Evolutionary conservation across 441 rosid species (phyloP).

Genomic region (Jatropha multifida): DNA sequence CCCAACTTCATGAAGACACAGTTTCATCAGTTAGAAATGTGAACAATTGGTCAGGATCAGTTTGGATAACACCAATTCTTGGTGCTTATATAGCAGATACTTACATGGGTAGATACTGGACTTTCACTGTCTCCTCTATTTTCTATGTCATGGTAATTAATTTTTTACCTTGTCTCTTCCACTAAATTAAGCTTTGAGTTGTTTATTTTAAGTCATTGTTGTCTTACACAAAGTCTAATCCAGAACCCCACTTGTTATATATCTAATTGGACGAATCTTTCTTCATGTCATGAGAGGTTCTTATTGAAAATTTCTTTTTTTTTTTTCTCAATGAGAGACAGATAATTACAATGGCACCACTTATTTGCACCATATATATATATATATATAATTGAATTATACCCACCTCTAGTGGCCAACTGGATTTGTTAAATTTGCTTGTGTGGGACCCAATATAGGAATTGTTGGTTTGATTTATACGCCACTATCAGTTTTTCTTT

Average conservation of each 20-base stretch:
- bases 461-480: slow-evolving; percentile 15
- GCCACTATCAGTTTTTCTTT: not conserved
- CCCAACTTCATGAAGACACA: slow-evolving; percentile 78
- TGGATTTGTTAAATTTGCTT: slow-evolving; percentile 10
- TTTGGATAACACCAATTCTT: slow-evolving; percentile 85
- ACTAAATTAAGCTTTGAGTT: not conserved
- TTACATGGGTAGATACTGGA: slow-evolving; percentile 85
- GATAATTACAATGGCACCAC: slow-evolving; percentile 10
- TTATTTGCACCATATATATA: slow-evolving; percentile 26
- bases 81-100: slow-evolving; percentile 95
- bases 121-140: slow-evolving; percentile 78
- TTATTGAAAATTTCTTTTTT: slow-evolving; percentile 6
- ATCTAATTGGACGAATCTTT: not conserved
- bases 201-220: not conserved
- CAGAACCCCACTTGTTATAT: not conserved
- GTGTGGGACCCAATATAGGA: slow-evolving; percentile 31
- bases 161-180: not conserved
- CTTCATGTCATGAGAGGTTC: not conserved
- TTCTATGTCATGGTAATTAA: slow-evolving; percentile 62
- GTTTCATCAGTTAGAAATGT: slow-evolving; percentile 84
- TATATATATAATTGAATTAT: not conserved
- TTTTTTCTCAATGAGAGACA: not conserved
- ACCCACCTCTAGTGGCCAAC: slow-evolving; percentile 28
- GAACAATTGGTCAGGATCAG: slow-evolving; percentile 87
- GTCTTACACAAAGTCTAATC: slow-evolving; percentile 7